These are phyloP conservation scores for Fabrea salina DNA, from an alignment of 169 alveolate genomes.

Conservation along the genomic window DNA sequence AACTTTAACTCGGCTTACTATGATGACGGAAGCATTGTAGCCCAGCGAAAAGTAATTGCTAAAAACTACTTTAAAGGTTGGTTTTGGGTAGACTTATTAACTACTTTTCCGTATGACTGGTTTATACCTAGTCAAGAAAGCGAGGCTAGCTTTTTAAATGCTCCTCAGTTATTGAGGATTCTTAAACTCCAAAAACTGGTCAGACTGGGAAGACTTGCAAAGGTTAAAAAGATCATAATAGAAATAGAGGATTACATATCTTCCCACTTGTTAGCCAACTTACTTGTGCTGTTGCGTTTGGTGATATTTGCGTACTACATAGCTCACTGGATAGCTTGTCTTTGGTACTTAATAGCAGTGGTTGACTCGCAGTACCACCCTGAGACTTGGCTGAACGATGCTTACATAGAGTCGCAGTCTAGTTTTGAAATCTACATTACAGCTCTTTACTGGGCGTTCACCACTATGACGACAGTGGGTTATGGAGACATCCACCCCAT, in stretches of 20 bases:
- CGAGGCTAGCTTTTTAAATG: neutral
- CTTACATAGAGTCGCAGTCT: neutral
- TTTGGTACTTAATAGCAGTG: slow-evolving; percentile 15
- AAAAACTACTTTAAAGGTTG: slow-evolving; percentile 47
- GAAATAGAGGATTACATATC: slow-evolving; percentile 27
- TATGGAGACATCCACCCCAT: slow-evolving; percentile 24
- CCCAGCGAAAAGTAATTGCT: slow-evolving; percentile 43
- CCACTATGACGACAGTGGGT: slow-evolving; percentile 31
- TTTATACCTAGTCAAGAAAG: neutral
- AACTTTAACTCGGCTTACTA: slow-evolving; percentile 60
- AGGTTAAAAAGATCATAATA: slow-evolving; percentile 9
- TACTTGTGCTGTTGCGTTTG: slow-evolving; percentile 35
- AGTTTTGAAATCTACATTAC: slow-evolving; percentile 15
- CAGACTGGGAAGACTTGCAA: slow-evolving; percentile 31
- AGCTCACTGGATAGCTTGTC: slow-evolving; percentile 62
- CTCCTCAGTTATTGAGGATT: slow-evolving; percentile 40
- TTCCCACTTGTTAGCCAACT: neutral
- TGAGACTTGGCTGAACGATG: slow-evolving; percentile 28
- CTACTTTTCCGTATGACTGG: slow-evolving; percentile 50
- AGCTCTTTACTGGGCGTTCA: slow-evolving; percentile 29
- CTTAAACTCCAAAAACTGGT: slow-evolving; percentile 40
- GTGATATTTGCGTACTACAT: slow-evolving; percentile 40
- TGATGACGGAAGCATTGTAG: slow-evolving; percentile 41
- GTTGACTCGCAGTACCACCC: slow-evolving; percentile 17
- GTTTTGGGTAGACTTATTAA: slow-evolving; percentile 52